These are phyloP conservation scores for Peniophora sp. DNA, from an alignment of 1,284 basidiomycete species.

Conservation along the genomic window DNA sequence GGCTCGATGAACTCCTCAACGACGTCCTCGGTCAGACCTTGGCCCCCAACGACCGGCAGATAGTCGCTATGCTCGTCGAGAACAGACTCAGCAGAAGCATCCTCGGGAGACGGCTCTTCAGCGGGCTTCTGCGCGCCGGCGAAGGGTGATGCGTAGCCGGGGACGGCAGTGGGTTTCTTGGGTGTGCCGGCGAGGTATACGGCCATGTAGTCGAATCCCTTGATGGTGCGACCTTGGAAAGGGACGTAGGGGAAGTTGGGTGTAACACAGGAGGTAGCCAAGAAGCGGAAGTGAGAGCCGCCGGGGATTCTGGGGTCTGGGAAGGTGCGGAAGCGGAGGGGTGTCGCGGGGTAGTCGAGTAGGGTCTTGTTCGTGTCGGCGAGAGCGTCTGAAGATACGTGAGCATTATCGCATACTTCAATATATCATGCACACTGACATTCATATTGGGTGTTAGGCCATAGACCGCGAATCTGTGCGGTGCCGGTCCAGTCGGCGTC, in stretches of 20 bases:
- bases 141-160: constrained; percentile 1
- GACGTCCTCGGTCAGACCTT: background rate
- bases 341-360: constrained; percentile 42
- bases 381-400: constrained; percentile 38
- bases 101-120: background rate
- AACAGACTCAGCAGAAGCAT: background rate
- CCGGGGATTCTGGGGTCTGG: constrained; percentile 52
- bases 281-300: constrained; percentile 55
- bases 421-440: constrained; percentile 33
- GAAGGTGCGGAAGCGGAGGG: constrained; percentile 59
- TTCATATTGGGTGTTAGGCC: constrained; percentile 68
- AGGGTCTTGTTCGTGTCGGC: constrained; percentile 34
- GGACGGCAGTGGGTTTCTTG: constrained; percentile 7
- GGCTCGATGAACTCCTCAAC: constrained; percentile 6
- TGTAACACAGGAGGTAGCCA: constrained; percentile 53
- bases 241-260: constrained; percentile 65
- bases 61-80: background rate
- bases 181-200: constrained; percentile 35
- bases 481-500: constrained; percentile 62
- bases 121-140: background rate
- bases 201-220: constrained; percentile 62
- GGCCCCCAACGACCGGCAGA: background rate
- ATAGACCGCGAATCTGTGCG: constrained; percentile 48
- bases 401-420: constrained; percentile 2
- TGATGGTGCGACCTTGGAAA: constrained; percentile 42